A percentile compares a stretch with the other conserved stretches of the same genome.
Evolutionary conservation across 2,329 filamentous ascomycete genomes (phyloP).

Genomic region (Claviceps pusilla): DNA sequence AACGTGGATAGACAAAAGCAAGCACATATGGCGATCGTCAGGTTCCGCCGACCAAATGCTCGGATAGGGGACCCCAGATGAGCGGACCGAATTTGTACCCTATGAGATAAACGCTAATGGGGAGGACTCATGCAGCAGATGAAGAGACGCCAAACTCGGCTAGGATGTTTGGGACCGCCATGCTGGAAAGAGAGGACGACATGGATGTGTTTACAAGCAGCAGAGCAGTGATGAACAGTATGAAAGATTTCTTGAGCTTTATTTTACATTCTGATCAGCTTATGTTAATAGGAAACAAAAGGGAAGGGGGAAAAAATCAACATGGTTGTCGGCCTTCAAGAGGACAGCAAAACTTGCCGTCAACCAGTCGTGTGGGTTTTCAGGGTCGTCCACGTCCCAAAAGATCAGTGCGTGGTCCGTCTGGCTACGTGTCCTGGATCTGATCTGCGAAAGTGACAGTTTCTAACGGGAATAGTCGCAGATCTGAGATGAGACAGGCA

Average conservation of each 20-base stretch:
- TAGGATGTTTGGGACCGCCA: conserved; percentile 43
- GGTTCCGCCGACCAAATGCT: conserved; percentile 42
- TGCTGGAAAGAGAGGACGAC: conserved; percentile 48
- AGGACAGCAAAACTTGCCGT: conserved; percentile 12
- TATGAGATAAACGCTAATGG: conserved; percentile 48
- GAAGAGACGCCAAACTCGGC: conserved; percentile 40
- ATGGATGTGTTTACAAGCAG: conserved; percentile 55
- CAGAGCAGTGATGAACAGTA: conserved; percentile 40
- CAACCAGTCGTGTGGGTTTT: conserved; percentile 40
- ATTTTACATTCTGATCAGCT: too few relatives aligned
- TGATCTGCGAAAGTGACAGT: conserved; percentile 10
- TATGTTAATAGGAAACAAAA: background rate
- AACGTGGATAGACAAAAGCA: conserved; percentile 34
- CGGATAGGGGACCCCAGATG: conserved; percentile 49
- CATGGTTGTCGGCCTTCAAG: background rate
- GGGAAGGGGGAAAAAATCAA: too few relatives aligned
- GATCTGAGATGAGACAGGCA: too few relatives aligned
- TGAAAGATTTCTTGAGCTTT: conserved; percentile 37
- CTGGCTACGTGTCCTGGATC: conserved; percentile 19
- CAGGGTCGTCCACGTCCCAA: conserved; percentile 33
- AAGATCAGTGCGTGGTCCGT: conserved; percentile 24
- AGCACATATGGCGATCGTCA: conserved; percentile 27
- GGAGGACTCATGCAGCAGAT: conserved; percentile 31
- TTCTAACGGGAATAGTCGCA: too few relatives aligned
- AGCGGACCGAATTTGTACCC: conserved; percentile 48